A percentile compares a stretch with the other conserved stretches of the same genome.
Conservation (phyloP, 768 basidiomycete genomes). For the Rhodotorula taiwanensis region DNA sequence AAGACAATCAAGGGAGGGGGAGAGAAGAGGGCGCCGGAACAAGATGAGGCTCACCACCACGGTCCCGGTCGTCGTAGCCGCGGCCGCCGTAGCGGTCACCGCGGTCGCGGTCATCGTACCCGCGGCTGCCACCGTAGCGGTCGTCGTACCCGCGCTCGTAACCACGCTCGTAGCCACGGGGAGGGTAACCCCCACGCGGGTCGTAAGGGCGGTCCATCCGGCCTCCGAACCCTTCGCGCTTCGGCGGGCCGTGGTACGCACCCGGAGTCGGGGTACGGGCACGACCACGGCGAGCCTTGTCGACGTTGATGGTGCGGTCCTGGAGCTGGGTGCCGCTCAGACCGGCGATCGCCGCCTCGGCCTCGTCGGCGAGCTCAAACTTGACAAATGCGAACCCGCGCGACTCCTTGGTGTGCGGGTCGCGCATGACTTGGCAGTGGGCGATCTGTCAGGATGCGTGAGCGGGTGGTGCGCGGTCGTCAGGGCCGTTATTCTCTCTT, state of each 20-base stretch:
- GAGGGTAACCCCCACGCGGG: conserved; percentile 49
- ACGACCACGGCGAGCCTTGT: conserved; percentile 86
- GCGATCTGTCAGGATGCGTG: conserved; percentile 61
- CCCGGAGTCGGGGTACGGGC: conserved; percentile 91
- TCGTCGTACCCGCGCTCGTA: conserved; percentile 28
- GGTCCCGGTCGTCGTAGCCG: conserved; percentile 28
- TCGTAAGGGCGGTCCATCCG: conserved; percentile 80
- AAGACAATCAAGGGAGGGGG: no score
- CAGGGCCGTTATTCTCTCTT: no score
- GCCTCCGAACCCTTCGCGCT: conserved; percentile 56
- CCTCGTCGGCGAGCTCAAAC: conserved; percentile 76
- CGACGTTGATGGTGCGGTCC: conserved; percentile 82
- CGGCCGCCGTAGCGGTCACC: conserved; percentile 42
- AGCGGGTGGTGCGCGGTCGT: no score
- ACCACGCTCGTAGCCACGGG: conserved; percentile 45
- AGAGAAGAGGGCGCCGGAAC: conserved; percentile 1
- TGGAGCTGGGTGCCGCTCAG: conserved; percentile 75
- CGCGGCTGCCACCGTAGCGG: conserved; percentile 41
- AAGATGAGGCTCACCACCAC: neutral
- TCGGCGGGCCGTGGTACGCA: conserved; percentile 86
- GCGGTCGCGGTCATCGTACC: conserved; percentile 36
- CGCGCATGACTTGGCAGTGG: conserved; percentile 60
- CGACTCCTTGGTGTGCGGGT: conserved; percentile 63
- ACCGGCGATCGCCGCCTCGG: conserved; percentile 79
- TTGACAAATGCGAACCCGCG: conserved; percentile 85